These are phyloP conservation scores for Tilletia caries DNA, from an alignment of 1,284 basidiomycete species.

Conservation along the genomic window DNA sequence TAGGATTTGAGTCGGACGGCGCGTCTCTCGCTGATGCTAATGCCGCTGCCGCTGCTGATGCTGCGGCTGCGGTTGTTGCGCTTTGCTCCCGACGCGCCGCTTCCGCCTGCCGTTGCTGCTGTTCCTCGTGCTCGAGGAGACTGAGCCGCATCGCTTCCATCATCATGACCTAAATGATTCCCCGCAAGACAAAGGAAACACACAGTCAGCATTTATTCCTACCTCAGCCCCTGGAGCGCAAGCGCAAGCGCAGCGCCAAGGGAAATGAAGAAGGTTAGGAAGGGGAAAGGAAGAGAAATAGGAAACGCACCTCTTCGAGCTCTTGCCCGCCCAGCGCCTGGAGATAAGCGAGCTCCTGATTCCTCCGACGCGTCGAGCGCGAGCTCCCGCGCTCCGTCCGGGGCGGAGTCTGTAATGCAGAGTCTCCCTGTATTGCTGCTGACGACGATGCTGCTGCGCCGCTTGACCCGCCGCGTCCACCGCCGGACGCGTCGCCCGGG, in stretches of 20 bases:
- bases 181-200: neutral
- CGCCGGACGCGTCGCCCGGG: conserved; percentile 8
- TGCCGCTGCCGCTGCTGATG: conserved; percentile 9
- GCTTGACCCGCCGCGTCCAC: conserved; percentile 2
- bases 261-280: too few species aligned
- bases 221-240: too few species aligned
- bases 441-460: too few species aligned
- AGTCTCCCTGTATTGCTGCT: too few species aligned
- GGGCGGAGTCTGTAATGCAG: conserved; percentile 65
- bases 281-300: neutral
- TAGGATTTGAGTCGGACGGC: too few species aligned
- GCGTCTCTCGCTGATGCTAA: conserved; percentile 15
- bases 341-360: conserved; percentile 78
- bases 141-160: conserved; percentile 98
- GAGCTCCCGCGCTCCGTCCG: conserved; percentile 72
- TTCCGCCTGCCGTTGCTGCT: conserved; percentile 51
- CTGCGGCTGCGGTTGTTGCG: conserved; percentile 1
- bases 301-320: conserved; percentile 73
- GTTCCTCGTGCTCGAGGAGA: conserved; percentile 75
- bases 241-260: neutral
- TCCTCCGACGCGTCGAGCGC: conserved; percentile 56
- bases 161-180: conserved; percentile 73
- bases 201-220: neutral
- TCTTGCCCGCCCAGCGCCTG: conserved; percentile 78
- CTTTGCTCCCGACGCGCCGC: conserved; percentile 37